phyloP scores from a whole-genome alignment of 1,139 yeast species.

The Geotrichum restrictum region DNA sequence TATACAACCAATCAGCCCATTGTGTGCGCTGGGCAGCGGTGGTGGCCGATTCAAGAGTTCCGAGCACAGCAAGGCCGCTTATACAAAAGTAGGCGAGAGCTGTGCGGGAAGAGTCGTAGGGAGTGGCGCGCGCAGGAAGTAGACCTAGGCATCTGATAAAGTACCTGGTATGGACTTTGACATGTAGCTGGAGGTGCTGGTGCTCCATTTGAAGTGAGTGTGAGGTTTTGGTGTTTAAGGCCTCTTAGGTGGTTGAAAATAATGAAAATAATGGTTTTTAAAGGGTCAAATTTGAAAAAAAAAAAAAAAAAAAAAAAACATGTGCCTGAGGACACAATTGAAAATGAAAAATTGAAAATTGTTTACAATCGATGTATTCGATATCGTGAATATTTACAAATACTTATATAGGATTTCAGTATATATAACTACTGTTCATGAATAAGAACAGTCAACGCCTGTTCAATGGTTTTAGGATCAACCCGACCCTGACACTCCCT shows the following conservation, averaged over 20 bases:
- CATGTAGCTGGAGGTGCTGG: too few relatives aligned
- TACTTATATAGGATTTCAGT: too few relatives aligned
- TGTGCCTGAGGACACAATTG: too few relatives aligned
- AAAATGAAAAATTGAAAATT: too few relatives aligned
- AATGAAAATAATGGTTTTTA: too few relatives aligned
- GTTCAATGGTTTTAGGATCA: constrained; percentile 29
- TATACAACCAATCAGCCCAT: constrained; percentile 49
- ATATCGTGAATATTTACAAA: too few relatives aligned
- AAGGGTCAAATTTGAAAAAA: too few relatives aligned
- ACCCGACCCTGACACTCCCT: constrained; percentile 59
- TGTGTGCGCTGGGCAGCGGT: constrained; percentile 33
- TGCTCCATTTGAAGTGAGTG: too few relatives aligned
- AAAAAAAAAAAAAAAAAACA: not conserved
- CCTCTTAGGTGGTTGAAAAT: too few relatives aligned
- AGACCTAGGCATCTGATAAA: constrained; percentile 36
- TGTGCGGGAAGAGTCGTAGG: constrained; percentile 57
- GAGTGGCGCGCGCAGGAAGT: constrained; percentile 37
- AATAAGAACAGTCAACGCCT: constrained; percentile 9
- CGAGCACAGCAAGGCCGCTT: constrained; percentile 56
- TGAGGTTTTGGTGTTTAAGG: too few relatives aligned
- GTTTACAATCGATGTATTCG: too few relatives aligned
- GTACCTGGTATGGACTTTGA: constrained; percentile 30
- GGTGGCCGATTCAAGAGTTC: constrained; percentile 37
- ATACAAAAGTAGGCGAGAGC: constrained; percentile 65
- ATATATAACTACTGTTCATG: constrained; percentile 2